phyloP scores from a whole-genome alignment of 208 protist species.

The Lotmaria passim region DNA sequence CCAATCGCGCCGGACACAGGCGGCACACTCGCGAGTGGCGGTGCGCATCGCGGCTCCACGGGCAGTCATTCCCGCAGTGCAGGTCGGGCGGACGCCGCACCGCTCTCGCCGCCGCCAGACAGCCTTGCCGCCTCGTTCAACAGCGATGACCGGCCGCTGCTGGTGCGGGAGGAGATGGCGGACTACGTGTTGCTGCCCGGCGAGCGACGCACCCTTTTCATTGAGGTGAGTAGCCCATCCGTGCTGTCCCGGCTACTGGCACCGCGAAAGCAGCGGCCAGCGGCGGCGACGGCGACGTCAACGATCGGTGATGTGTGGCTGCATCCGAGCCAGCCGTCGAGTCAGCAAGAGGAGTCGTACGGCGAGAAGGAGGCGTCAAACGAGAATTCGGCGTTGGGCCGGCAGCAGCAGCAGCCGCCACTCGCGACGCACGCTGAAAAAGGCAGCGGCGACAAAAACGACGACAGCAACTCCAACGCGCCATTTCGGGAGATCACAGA shows the following conservation, averaged over 20 bases:
- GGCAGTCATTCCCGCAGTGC: too few relatives aligned
- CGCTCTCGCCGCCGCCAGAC: not conserved
- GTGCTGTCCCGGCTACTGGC: conserved; percentile 23
- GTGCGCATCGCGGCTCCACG: too few relatives aligned
- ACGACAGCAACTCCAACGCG: not conserved
- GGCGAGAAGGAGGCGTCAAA: not conserved
- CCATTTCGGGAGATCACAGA: conserved; percentile 1
- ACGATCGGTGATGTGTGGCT: not conserved
- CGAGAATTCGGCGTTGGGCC: not conserved
- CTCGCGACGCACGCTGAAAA: not conserved
- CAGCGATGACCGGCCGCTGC: conserved; percentile 25
- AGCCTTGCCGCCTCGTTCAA: not conserved
- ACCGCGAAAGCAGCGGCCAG: not conserved
- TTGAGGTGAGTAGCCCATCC: conserved; percentile 34
- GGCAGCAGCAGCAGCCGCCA: not conserved
- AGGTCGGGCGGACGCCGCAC: too few relatives aligned
- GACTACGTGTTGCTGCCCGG: conserved; percentile 61
- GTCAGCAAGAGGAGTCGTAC: not conserved
- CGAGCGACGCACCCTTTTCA: conserved; percentile 34
- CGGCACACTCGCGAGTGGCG: too few relatives aligned
- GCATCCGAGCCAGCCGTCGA: not conserved
- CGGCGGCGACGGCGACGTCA: too few relatives aligned
- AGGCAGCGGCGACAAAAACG: not conserved
- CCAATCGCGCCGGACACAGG: conserved; percentile 7
- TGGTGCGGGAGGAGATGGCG: conserved; percentile 40